Conservation (phyloP, 2,329 filamentous ascomycete genomes). For the Pleochaeta shiraiana region DNA sequence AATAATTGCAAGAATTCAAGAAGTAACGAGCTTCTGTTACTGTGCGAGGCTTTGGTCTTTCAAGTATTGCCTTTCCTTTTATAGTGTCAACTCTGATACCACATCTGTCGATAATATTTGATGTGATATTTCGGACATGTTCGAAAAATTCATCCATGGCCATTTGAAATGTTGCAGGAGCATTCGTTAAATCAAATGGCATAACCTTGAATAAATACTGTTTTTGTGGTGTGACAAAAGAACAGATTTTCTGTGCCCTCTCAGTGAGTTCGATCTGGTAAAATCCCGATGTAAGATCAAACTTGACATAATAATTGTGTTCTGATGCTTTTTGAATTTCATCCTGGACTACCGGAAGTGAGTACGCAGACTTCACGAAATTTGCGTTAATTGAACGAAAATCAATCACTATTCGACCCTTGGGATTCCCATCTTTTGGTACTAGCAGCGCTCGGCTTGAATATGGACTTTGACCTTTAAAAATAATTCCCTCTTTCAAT, state of each 20-base stretch:
- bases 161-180: background rate
- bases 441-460: background rate
- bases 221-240: background rate
- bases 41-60: background rate
- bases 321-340: background rate
- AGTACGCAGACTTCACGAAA: background rate
- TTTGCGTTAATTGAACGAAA: background rate
- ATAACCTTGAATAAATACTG: background rate
- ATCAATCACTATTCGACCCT: slow-evolving; percentile 3
- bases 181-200: background rate
- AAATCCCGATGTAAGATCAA: slow-evolving; percentile 3
- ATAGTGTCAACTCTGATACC: background rate
- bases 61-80: background rate
- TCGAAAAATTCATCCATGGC: background rate
- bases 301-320: background rate
- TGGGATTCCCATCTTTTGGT: background rate
- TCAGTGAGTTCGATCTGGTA: slow-evolving; percentile 4
- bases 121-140: background rate
- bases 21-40: background rate
- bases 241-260: background rate
- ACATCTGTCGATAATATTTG: background rate
- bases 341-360: background rate
- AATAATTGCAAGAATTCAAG: background rate
- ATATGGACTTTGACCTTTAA: background rate
- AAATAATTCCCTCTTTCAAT: background rate